A percentile compares a stretch with the other conserved stretches of the same genome.
These are phyloP conservation scores for Rhipidocladum racemiflorum DNA, from an alignment of 176 grass and related monocot genomes.

Conservation along the genomic window DNA sequence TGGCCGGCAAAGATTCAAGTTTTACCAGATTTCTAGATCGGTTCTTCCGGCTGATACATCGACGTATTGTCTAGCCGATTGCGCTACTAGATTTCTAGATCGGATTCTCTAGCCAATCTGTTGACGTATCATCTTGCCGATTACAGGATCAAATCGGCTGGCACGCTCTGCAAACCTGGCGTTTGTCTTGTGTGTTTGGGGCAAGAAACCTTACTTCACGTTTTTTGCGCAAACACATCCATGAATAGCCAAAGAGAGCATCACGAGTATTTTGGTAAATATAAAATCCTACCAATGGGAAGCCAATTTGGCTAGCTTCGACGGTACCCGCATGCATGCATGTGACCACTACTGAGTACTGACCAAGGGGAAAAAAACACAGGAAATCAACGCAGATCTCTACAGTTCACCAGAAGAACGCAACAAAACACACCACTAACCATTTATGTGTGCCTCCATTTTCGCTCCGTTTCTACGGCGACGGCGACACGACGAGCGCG, in stretches of 20 bases:
- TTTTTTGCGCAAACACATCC: no score
- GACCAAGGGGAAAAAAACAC: background rate
- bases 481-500: background rate
- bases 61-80: no score
- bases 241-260: background rate
- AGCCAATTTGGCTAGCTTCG: background rate
- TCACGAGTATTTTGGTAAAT: background rate
- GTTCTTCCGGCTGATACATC: no score
- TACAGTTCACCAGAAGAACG: background rate
- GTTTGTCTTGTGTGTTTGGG: no score
- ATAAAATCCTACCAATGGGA: background rate
- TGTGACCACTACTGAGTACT: background rate
- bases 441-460: background rate
- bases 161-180: no score
- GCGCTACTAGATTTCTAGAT: no score
- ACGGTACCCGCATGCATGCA: background rate
- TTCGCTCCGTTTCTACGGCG: constrained; percentile 21
- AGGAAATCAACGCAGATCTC: background rate
- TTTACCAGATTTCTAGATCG: no score
- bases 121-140: no score
- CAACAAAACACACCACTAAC: background rate
- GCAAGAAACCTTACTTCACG: no score
- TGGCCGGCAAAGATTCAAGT: no score
- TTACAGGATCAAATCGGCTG: no score
- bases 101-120: no score